A percentile compares a stretch with the other conserved stretches of the same genome.
Conservation (phyloP, 2,329 filamentous ascomycete species). For the Arthrobotrys megalospora region DNA sequence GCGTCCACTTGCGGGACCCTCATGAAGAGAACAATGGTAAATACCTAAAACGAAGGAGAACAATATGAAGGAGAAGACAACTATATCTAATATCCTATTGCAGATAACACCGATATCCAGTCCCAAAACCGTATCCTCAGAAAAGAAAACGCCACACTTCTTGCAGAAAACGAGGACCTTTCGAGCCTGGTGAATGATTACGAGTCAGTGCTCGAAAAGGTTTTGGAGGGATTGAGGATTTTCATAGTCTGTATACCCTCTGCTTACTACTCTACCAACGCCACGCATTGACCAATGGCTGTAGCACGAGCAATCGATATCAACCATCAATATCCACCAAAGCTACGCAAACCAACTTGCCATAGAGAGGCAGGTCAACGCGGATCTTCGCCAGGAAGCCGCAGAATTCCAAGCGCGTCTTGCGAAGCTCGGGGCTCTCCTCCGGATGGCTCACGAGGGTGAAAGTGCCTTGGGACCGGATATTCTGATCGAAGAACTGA, state of each 20-base stretch:
- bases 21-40: conserved; percentile 21
- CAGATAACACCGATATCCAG: conserved; percentile 42
- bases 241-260: conserved; percentile 61
- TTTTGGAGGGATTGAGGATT: conserved; percentile 64
- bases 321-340: conserved; percentile 65
- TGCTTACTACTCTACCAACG: not conserved
- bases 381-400: conserved; percentile 63
- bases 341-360: conserved; percentile 64
- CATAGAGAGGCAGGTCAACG: conserved; percentile 63
- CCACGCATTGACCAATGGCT: not conserved
- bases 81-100: not conserved
- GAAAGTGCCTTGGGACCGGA: conserved; percentile 63
- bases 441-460: conserved; percentile 63
- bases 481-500: conserved; percentile 64
- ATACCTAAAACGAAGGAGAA: not conserved
- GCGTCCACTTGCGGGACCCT: not conserved
- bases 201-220: conserved; percentile 64
- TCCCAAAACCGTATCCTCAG: conserved; percentile 62
- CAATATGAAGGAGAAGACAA: too few relatives aligned
- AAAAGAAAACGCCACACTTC: conserved; percentile 63
- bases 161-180: conserved; percentile 64
- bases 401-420: conserved; percentile 64
- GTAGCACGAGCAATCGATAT: conserved; percentile 64
- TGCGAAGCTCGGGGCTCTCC: conserved; percentile 61
- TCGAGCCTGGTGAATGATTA: conserved; percentile 63